Conservation (phyloP, 2,329 filamentous ascomycete species). For the Amylocarpus encephaloides region DNA sequence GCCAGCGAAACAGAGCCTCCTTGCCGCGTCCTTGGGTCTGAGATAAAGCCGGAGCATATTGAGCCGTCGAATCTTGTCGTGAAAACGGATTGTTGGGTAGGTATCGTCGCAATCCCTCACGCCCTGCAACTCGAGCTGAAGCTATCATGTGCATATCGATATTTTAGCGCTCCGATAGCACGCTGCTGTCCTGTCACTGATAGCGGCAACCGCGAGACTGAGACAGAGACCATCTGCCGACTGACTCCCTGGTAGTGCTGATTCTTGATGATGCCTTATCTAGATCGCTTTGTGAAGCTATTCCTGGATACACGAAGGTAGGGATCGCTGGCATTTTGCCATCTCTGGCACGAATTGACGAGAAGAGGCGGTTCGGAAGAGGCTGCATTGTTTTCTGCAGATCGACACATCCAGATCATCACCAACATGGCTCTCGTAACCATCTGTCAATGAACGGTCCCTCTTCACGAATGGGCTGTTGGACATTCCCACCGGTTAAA, state of each 20-base stretch:
- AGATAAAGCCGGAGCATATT: background rate
- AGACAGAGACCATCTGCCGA: background rate
- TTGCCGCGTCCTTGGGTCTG: background rate
- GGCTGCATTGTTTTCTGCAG: background rate
- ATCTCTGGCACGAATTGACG: background rate
- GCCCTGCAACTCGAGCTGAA: background rate
- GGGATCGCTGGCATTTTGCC: background rate
- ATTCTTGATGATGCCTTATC: background rate
- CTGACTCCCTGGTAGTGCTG: background rate
- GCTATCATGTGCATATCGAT: background rate
- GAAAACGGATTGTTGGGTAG: background rate
- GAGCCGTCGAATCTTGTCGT: background rate
- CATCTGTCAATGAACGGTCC: background rate
- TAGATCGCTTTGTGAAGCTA: background rate
- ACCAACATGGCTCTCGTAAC: background rate
- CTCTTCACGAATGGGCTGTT: background rate
- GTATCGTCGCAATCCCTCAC: background rate
- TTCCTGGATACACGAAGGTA: background rate
- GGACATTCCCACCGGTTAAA: slow-evolving; percentile 1
- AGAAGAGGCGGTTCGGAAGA: too few relatives aligned
- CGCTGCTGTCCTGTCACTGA: background rate
- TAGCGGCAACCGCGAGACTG: background rate
- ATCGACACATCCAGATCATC: slow-evolving; percentile 1
- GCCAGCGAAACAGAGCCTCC: background rate
- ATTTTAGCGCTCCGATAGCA: background rate